Evolutionary conservation across 2,329 filamentous ascomycete genomes (phyloP), one percentile per base, ranked within the genome.

Genomic region (Trichoderma endophyticum): DNA sequence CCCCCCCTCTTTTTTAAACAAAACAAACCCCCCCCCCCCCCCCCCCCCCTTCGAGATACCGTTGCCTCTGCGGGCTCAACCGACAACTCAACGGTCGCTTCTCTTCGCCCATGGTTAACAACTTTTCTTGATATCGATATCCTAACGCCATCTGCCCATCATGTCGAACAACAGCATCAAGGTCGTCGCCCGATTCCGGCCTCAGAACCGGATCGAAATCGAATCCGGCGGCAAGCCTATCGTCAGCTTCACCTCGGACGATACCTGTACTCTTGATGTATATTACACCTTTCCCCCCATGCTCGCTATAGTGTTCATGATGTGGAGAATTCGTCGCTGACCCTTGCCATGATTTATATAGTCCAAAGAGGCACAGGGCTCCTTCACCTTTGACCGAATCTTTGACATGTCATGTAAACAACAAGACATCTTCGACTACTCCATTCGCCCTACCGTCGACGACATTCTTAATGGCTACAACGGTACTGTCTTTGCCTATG

Each of bases 391-490:
- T 83, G 96, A 99, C 82, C 93, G 95, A 74, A 94, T 99, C 76
- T 99, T 99, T 85, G 94, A 93, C 81, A 98, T 97, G 93, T 86
- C 88, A 82, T 96, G 93, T 79, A 90, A 90, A 79, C 96, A 99
- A 84, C 87, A 89, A 79, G 95, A 98, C 83, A 94, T 99, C 79
- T 99, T 99, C 85, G 93, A 98, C 83, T 99, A 96, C 85, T 98
- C 96, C 56, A 98, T 99, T 82, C 91, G 93, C 75, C 90, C 93
- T 30, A 98, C 96, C 24, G 96, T 99, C 77, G 95, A 98, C 84
- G 96, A 98, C 81, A 98, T 99, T 77, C 88, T 99, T 76, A 97
- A 98, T 83, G 96, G 96, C 75, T 99, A 99, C 89, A 99, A 99
- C 85, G 96, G 95, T 80, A 98, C 95, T 15, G 95, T 99, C 77